Conservation (phyloP, 2,329 filamentous ascomycete species). For the Ophiocordyceps robertsii region DNA sequence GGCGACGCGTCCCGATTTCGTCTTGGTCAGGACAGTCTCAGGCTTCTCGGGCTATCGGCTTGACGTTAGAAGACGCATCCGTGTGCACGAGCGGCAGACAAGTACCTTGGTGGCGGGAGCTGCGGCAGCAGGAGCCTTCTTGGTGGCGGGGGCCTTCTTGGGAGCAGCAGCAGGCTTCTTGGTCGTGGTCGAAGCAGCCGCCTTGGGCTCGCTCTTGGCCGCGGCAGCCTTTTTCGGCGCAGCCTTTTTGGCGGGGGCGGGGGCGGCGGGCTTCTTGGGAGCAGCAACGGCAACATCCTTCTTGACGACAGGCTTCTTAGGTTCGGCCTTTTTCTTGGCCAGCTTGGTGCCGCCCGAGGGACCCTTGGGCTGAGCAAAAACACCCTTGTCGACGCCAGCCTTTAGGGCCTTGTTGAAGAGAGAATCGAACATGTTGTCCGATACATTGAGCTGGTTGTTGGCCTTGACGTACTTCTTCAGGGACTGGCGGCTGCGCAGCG, state of each 20-base stretch:
- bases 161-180: conserved; percentile 4
- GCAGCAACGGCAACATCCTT: conserved; percentile 13
- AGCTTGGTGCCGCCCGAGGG: conserved; percentile 87
- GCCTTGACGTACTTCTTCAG: conserved; percentile 48
- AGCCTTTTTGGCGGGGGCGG: conserved; percentile 54
- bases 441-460: conserved; percentile 34
- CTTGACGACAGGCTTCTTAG: conserved; percentile 23
- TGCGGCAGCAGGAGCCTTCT: conserved; percentile 12
- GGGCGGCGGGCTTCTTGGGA: conserved; percentile 4
- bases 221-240: conserved; percentile 16
- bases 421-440: conserved; percentile 47
- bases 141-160: conserved; percentile 7
- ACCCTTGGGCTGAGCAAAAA: conserved; percentile 84
- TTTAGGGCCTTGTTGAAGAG: conserved; percentile 81
- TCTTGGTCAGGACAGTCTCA: conserved; percentile 57
- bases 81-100: not conserved
- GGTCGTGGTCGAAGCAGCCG: conserved; percentile 2
- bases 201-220: conserved; percentile 30
- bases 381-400: conserved; percentile 70
- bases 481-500: conserved; percentile 35
- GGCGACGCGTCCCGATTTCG: conserved; percentile 74
- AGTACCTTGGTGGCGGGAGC: conserved; percentile 12
- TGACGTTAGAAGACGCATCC: conserved; percentile 12
- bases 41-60: conserved; percentile 43
- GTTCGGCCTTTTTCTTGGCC: conserved; percentile 54